Percentiles rank a stretch among this genome's conserved stretches.
phyloP scores from a whole-genome alignment of 2,329 filamentous ascomycete species.

The Cladosporium sp. region DNA sequence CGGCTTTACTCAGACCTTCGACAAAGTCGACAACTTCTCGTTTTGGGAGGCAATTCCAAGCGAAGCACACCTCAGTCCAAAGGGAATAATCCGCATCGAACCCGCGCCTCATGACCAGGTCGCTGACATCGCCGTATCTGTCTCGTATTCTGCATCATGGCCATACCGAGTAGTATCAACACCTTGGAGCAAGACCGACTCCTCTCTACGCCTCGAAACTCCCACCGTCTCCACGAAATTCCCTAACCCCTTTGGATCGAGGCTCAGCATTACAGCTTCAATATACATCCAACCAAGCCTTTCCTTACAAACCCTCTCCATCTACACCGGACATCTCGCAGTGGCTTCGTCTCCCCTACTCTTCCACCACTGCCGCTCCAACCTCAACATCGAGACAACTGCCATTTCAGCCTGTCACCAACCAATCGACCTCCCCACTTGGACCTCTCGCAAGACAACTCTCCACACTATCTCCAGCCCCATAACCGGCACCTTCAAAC shows the following conservation, averaged over 20 bases:
- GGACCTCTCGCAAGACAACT: conserved; percentile 35
- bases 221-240: not conserved
- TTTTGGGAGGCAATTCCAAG: conserved; percentile 25
- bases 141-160: conserved; percentile 35
- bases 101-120: conserved; percentile 32
- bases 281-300: conserved; percentile 34
- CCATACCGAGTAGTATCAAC: not conserved
- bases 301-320: conserved; percentile 30
- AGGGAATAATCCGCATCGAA: conserved; percentile 36
- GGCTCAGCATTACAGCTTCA: conserved; percentile 35
- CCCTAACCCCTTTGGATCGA: conserved; percentile 22
- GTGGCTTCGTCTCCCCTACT: conserved; percentile 33
- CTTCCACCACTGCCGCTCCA: conserved; percentile 12
- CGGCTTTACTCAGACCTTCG: not conserved
- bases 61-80: conserved; percentile 20
- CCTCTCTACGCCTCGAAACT: not conserved
- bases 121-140: conserved; percentile 31
- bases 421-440: conserved; percentile 27
- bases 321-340: conserved; percentile 34
- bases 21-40: conserved; percentile 18
- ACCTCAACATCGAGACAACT: conserved; percentile 28
- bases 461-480: conserved; percentile 37
- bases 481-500: conserved; percentile 38
- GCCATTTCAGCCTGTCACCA: conserved; percentile 34
- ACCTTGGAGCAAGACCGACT: not conserved